These are phyloP conservation scores for Colletotrichum trifolii DNA, from an alignment of 2,329 filamentous ascomycete genomes.

Conservation along the genomic window DNA sequence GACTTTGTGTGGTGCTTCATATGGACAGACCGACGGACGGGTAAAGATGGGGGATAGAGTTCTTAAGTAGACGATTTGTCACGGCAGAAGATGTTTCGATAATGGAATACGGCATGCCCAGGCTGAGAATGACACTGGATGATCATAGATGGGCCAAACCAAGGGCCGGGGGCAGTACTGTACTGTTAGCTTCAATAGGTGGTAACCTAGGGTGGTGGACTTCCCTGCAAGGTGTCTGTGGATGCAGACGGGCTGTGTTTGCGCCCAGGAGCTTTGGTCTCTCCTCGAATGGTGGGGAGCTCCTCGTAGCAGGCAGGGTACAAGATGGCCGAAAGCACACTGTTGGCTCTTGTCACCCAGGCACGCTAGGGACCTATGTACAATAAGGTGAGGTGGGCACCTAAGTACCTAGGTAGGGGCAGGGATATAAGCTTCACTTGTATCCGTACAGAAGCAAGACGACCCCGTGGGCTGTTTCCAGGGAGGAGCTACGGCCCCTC, in stretches of 20 bases:
- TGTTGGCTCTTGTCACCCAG: too few relatives aligned
- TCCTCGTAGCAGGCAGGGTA: background rate
- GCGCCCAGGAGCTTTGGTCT: constrained; percentile 28
- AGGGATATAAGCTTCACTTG: constrained; percentile 12
- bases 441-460: background rate
- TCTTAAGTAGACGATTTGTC: constrained; percentile 31
- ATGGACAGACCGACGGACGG: background rate
- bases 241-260: constrained; percentile 30
- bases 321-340: background rate
- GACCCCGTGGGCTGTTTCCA: background rate
- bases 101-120: constrained; percentile 23
- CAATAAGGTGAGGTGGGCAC: too few relatives aligned
- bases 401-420: background rate
- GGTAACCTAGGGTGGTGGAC: too few relatives aligned
- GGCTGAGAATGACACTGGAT: background rate
- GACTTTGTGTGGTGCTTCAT: constrained; percentile 20
- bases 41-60: constrained; percentile 10
- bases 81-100: constrained; percentile 22
- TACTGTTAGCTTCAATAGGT: too few relatives aligned
- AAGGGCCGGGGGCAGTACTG: background rate
- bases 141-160: constrained; percentile 24
- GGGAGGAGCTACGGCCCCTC: background rate
- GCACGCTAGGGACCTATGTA: too few relatives aligned
- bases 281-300: constrained; percentile 12
- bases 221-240: background rate